These are phyloP conservation scores for Calonectria pseudoturangicola DNA, from an alignment of 2,329 filamentous ascomycete genomes.

Conservation along the genomic window DNA sequence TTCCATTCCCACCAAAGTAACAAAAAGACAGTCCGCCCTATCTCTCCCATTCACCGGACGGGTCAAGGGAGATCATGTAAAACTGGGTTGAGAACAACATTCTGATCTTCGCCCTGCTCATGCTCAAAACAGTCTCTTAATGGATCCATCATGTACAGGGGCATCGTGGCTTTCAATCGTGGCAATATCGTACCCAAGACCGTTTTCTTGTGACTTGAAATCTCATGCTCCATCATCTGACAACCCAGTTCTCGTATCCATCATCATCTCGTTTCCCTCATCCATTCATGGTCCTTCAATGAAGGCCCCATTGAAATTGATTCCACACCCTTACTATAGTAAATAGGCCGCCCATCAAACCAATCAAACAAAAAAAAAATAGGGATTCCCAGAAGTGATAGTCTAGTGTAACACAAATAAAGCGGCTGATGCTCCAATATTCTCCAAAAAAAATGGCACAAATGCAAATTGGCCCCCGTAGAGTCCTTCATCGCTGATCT, in stretches of 20 bases:
- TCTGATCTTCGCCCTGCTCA: slow-evolving; percentile 26
- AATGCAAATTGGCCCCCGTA: slow-evolving; percentile 44
- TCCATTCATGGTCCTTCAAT: slow-evolving; percentile 37
- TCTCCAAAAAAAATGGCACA: slow-evolving; percentile 43
- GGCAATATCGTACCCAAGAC: slow-evolving; percentile 20
- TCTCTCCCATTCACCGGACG: neutral
- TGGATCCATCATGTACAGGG: slow-evolving; percentile 30
- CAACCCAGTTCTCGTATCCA: slow-evolving; percentile 40
- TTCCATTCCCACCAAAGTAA: slow-evolving; percentile 3
- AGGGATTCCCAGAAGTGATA: slow-evolving; percentile 41
- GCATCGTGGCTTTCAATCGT: slow-evolving; percentile 28
- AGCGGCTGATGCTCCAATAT: slow-evolving; percentile 43
- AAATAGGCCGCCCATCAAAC: slow-evolving; percentile 47
- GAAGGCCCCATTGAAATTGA: slow-evolving; percentile 11
- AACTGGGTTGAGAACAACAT: slow-evolving; percentile 5
- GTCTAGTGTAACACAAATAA: slow-evolving; percentile 52
- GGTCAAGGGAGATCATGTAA: neutral
- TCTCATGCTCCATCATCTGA: slow-evolving; percentile 35
- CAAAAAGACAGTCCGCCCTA: slow-evolving; percentile 8
- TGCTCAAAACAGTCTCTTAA: slow-evolving; percentile 37
- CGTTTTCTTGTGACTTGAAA: slow-evolving; percentile 34
- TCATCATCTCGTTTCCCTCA: slow-evolving; percentile 46
- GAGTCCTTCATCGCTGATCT: slow-evolving; percentile 45
- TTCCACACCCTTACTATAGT: slow-evolving; percentile 36
- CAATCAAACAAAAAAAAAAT: slow-evolving; percentile 39